Conservation (phyloP, 1,284 basidiomycete species). For the Laetiporus sulphureus region DNA sequence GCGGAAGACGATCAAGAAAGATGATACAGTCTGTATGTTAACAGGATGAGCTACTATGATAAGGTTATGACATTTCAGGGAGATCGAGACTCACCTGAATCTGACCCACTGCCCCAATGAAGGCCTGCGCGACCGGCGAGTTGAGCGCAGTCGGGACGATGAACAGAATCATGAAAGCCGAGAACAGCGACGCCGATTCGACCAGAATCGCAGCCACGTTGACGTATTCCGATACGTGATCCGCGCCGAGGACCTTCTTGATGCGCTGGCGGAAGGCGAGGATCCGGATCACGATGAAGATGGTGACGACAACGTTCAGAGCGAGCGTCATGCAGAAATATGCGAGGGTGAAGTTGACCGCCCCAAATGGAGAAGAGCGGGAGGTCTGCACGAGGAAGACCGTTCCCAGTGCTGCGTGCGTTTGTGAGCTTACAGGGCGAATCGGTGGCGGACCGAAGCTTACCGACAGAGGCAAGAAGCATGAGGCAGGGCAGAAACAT, state of each 20-base stretch:
- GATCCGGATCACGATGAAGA: background rate
- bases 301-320: slow-evolving; percentile 1
- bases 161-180: background rate
- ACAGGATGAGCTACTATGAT: slow-evolving; percentile 1
- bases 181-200: slow-evolving; percentile 1
- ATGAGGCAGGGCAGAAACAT: background rate
- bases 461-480: background rate
- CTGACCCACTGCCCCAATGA: background rate
- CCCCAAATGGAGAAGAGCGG: background rate
- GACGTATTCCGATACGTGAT: background rate
- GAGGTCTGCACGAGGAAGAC: background rate
- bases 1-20: background rate
- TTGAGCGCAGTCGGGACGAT: background rate
- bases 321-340: slow-evolving; percentile 1
- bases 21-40: background rate
- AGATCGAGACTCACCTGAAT: background rate
- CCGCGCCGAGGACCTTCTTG: background rate
- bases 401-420: background rate
- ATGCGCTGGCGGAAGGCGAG: background rate
- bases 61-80: background rate
- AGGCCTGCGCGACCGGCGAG: background rate
- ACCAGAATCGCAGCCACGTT: background rate
- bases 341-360: background rate
- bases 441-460: no score
- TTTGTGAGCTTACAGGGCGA: no score